A percentile compares a stretch with the other conserved stretches of the same genome.
phyloP scores from a whole-genome alignment of 192 early-diverging fungal species.

The Backusella mclennaniae region DNA sequence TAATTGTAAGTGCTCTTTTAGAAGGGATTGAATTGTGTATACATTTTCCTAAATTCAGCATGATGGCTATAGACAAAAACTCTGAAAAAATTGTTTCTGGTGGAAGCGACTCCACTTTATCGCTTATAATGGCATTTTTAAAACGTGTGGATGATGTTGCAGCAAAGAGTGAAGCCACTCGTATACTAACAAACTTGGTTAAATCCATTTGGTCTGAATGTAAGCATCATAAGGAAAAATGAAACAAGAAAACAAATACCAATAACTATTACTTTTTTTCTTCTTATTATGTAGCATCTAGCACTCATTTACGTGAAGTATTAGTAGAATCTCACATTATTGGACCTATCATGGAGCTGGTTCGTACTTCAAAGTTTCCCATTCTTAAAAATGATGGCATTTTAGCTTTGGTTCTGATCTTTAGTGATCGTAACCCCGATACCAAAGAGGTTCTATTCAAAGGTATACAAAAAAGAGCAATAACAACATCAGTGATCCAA shows the following conservation, averaged over 20 bases:
- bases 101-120: slow-evolving; percentile 21
- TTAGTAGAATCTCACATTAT: slow-evolving; percentile 37
- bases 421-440: slow-evolving; percentile 31
- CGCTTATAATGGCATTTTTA: slow-evolving; percentile 35
- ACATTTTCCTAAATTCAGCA: neutral
- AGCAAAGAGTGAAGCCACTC: slow-evolving; percentile 53
- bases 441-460: slow-evolving; percentile 13
- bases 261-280: neutral
- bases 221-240: neutral
- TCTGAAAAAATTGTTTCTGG: slow-evolving; percentile 22
- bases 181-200: slow-evolving; percentile 49
- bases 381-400: slow-evolving; percentile 58
- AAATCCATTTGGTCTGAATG: slow-evolving; percentile 48
- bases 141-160: slow-evolving; percentile 49
- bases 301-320: slow-evolving; percentile 33
- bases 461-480: slow-evolving; percentile 13
- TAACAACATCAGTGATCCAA: neutral
- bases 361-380: slow-evolving; percentile 51
- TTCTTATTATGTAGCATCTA: neutral
- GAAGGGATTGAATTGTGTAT: neutral
- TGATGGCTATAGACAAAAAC: slow-evolving; percentile 9
- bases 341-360: slow-evolving; percentile 41
- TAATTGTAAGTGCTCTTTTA: slow-evolving; percentile 32
- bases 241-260: neutral
- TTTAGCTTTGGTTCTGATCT: slow-evolving; percentile 51